phyloP scores from a whole-genome alignment of 2,329 filamentous ascomycete genomes.

The Hypoxylon sp. region DNA sequence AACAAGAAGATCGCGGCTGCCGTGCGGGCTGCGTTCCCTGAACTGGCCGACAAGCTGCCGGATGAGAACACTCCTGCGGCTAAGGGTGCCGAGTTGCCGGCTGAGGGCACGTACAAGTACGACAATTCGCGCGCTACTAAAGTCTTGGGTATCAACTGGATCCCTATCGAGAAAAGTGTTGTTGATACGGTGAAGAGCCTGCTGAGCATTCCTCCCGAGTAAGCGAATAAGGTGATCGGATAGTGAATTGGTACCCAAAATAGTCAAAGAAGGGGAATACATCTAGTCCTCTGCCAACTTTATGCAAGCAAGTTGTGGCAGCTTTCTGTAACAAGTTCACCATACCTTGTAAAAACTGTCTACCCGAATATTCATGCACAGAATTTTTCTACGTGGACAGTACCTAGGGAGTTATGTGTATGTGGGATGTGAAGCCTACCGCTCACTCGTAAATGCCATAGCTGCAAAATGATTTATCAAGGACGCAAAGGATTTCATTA shows the following conservation, averaged over 20 bases:
- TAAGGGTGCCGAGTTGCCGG: slow-evolving; percentile 61
- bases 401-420: no score
- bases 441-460: no score
- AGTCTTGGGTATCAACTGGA: slow-evolving; percentile 74
- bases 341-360: background rate
- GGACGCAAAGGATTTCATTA: background rate
- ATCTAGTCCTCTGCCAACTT: no score
- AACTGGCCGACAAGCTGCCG: slow-evolving; percentile 64
- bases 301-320: no score
- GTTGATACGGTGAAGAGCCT: slow-evolving; percentile 76
- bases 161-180: slow-evolving; percentile 71
- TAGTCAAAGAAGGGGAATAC: background rate
- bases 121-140: slow-evolving; percentile 72
- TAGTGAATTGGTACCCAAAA: no score
- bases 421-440: background rate
- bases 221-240: background rate
- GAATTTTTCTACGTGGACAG: no score
- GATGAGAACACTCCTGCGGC: slow-evolving; percentile 53
- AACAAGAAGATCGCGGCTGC: slow-evolving; percentile 63
- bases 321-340: background rate
- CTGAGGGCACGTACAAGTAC: slow-evolving; percentile 64
- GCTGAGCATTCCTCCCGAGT: slow-evolving; percentile 60
- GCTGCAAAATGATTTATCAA: no score
- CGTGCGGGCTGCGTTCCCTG: slow-evolving; percentile 65
- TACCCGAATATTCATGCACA: background rate